Base-by-base conservation (phyloP, 345 rosid species). In the Psidium friedrichsthalianum region DNA sequence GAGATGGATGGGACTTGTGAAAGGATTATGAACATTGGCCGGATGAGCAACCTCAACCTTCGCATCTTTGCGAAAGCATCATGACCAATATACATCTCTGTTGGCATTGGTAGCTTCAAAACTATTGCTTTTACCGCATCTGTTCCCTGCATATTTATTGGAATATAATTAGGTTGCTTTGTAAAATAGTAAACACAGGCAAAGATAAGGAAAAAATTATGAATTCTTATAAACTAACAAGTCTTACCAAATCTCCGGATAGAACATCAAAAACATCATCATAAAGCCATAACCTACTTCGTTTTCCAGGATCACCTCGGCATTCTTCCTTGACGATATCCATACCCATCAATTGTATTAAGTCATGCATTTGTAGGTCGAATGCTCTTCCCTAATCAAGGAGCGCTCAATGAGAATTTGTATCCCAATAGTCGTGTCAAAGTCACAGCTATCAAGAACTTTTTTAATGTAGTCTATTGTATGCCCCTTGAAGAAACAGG, bases 61-160 rank as follows among this genome's bases (percentile, higher is more conserved):
- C 15, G n/a, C 32, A 59, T 12, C 4, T 59, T n/a, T 12, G 69
- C 14, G 36, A 59, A n/a, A 59, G 36, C 36, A n/a, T 59, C 8
- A 6, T 1, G 36, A 59, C 20, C 18, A 12, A 59, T 59, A 12
- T n/a, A 12, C 36, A 59, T 58, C 36, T 58, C 36, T n/a, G 6
- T 6, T n/a, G 8, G 69, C 69, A 11, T 1, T 5, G 69, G 3
- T 58, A n/a, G 8, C 47, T 82, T 84, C 24, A 86, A 56, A 20
- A 56, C 83, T 42, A 86, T 59, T 36, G 84, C 87, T 82, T 84
- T 85, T 32, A 88, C n/a, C 58, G 40, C 29, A 47, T 36, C 53
- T 3, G 69, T 83, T 18, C 87, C 90, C 88, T 88, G 29, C 27
- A 18, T 13, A 59, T n/a, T 25, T 9, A 5, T 56, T 84, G 11